Evolutionary conservation across 176 grass and related monocot genomes (phyloP).

Genomic region (Phragmites australis): DNA sequence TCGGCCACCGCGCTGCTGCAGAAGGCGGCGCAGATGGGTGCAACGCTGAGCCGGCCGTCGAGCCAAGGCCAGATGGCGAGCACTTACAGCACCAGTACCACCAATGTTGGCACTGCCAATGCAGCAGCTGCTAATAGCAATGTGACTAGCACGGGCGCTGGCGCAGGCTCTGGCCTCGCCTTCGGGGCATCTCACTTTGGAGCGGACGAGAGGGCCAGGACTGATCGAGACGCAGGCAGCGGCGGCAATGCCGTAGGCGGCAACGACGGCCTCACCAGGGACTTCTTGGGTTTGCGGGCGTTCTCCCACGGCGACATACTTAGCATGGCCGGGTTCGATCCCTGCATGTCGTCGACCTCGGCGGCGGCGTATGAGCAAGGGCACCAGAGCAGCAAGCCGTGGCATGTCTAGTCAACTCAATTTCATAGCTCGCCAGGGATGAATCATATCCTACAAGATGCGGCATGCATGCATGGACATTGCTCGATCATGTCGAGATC

Average conservation of each 20-base stretch:
- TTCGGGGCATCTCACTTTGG: slow-evolving; percentile 36
- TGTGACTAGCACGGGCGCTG: slow-evolving; percentile 24
- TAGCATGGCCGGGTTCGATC: slow-evolving; percentile 64
- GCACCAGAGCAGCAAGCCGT: slow-evolving; percentile 61
- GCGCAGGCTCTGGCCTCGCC: slow-evolving; percentile 1
- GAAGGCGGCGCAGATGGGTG: slow-evolving; percentile 97
- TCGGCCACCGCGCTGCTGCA: slow-evolving; percentile 97
- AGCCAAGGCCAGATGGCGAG: slow-evolving; percentile 76
- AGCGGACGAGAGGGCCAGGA: slow-evolving; percentile 7
- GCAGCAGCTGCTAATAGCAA: slow-evolving; percentile 10
- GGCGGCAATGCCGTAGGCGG: slow-evolving; percentile 27
- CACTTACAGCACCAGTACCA: slow-evolving; percentile 39
- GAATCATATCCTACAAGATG: neutral
- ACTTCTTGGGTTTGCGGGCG: slow-evolving; percentile 82
- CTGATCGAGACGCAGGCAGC: slow-evolving; percentile 26
- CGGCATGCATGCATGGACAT: slow-evolving; percentile 1
- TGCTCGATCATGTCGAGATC: slow-evolving; percentile 5
- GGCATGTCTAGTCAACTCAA: slow-evolving; percentile 54
- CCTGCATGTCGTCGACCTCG: slow-evolving; percentile 62
- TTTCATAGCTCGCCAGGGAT: neutral
- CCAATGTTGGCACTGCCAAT: neutral
- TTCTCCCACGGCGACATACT: slow-evolving; percentile 82
- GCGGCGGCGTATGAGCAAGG: slow-evolving; percentile 62
- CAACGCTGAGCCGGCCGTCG: slow-evolving; percentile 67
- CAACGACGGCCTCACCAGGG: slow-evolving; percentile 70